Conservation (phyloP, 2,329 filamentous ascomycete species). For the Botrytis galanthina region DNA sequence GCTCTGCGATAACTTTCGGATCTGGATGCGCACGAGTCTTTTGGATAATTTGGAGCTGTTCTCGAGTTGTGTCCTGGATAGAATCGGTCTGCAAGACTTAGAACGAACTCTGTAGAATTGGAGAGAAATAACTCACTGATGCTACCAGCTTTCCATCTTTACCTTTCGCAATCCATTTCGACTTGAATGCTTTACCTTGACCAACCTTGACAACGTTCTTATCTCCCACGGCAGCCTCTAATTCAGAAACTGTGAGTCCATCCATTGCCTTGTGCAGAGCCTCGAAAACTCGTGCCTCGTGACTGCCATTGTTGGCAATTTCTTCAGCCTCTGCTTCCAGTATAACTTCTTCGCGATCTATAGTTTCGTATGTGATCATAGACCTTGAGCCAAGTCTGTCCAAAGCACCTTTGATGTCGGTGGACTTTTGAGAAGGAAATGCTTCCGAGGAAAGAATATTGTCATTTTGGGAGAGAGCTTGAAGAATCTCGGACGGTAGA, state of each 20-base stretch:
- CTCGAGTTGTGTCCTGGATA: slow-evolving; percentile 75
- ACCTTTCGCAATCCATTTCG: slow-evolving; percentile 67
- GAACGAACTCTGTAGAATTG: slow-evolving; percentile 6
- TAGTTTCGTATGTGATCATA: slow-evolving; percentile 83
- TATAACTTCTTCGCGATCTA: slow-evolving; percentile 73
- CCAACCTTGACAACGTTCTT: slow-evolving; percentile 77
- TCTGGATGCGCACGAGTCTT: slow-evolving; percentile 68
- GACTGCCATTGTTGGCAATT: slow-evolving; percentile 72
- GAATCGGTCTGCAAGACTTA: slow-evolving; percentile 54
- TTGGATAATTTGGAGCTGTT: slow-evolving; percentile 72
- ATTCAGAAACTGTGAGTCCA: slow-evolving; percentile 75
- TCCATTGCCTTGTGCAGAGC: slow-evolving; percentile 70
- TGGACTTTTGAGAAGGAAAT: slow-evolving; percentile 65
- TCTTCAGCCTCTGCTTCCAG: slow-evolving; percentile 73
- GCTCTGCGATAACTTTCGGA: slow-evolving; percentile 71
- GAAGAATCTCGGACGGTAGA: slow-evolving; percentile 63
- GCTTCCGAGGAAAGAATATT: slow-evolving; percentile 66
- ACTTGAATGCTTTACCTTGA: slow-evolving; percentile 90
- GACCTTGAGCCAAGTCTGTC: slow-evolving; percentile 80
- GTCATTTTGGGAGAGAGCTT: slow-evolving; percentile 60
- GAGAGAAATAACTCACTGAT: slow-evolving; percentile 43
- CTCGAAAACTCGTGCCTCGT: slow-evolving; percentile 80
- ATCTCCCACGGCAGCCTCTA: slow-evolving; percentile 67
- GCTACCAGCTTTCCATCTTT: slow-evolving; percentile 56
- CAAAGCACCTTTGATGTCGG: slow-evolving; percentile 78